Evolutionary conservation across 352 stramenopile genomes (phyloP), one percentile per base, ranked within the genome.

Genomic region (Phytophthora macrochlamydospora): DNA sequence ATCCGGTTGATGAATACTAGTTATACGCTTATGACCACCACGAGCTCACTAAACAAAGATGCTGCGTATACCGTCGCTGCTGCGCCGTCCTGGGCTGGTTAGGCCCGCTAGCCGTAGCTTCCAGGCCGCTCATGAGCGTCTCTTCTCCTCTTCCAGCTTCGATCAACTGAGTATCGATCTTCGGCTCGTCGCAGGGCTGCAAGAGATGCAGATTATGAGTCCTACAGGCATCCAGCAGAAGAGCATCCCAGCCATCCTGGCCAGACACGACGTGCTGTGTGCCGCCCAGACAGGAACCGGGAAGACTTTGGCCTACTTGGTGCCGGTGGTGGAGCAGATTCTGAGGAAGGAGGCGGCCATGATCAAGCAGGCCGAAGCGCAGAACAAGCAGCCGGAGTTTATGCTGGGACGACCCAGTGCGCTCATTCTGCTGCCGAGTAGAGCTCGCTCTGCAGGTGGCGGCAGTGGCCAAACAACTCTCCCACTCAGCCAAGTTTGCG

Each of bases 401-500:
- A 51, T 79, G 2, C 31, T 73, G 8, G 61, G 67, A 7, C 76
- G 83, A 11, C 83, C 83, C 6, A 71, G 79, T n/a, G 81, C 73
- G 7, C 64, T 92, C 3, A 62, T 92, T 2, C 54, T 90, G 49
- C 69, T 90, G 50, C 85, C 85, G 2, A 93, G 85, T 67, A 78
- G 85, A 94, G 65, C 54, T 92, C 6, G 83, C 83, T 9, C 55
- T 87, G 43, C 85, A 94, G 53, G 83, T 94, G 31, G 79, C 71
- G 28, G 72, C 79, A 4, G 84, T 94, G 11, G 83, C 85, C 31
- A 90, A 91, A 56, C 68, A 79, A 24, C 66, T 93, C 18, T 73
- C 87, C 1, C 87, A 94, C 53, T 74, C 67, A 7, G 84, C 76
- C 51, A 91, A 91, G 67, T 94, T 93, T 44, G 70, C 85, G 51